These are phyloP conservation scores for Cyberlindnera suaveolens DNA, from an alignment of 805 yeast genomes.

Conservation along the genomic window DNA sequence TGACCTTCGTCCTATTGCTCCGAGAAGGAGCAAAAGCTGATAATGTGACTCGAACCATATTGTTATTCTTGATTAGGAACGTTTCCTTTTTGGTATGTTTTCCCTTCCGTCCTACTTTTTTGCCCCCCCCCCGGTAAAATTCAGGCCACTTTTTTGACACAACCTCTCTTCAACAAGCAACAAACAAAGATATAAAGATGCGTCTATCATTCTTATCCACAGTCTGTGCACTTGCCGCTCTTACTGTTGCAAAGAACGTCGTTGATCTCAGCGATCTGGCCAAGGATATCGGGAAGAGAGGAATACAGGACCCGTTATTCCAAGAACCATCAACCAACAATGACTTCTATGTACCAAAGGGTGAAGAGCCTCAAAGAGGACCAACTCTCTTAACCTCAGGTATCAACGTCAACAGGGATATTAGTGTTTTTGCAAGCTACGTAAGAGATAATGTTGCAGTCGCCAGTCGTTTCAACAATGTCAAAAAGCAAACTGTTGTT, in stretches of 20 bases:
- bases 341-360: constrained; percentile 18
- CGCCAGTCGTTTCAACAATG: constrained; percentile 40
- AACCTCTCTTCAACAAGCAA: too few species aligned
- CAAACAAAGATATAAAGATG: background rate
- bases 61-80: too few species aligned
- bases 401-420: constrained; percentile 29
- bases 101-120: too few species aligned
- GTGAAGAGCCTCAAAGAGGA: constrained; percentile 24
- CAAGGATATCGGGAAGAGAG: constrained; percentile 1
- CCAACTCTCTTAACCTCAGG: constrained; percentile 26
- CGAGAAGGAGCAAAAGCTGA: too few species aligned
- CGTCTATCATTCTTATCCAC: background rate
- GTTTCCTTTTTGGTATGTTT: too few species aligned
- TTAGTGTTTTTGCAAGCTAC: constrained; percentile 63
- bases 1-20: too few species aligned
- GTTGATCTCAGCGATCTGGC: constrained; percentile 3
- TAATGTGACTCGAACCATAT: too few species aligned
- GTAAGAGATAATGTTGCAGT: constrained; percentile 56
- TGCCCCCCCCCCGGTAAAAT: too few species aligned
- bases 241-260: constrained; percentile 4
- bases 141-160: too few species aligned
- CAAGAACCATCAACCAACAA: constrained; percentile 10
- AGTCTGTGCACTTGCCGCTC: background rate
- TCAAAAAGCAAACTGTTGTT: constrained; percentile 39
- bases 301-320: constrained; percentile 14